Evolutionary conservation across 1,139 yeast genomes (phyloP).

Genomic region (Diutina catenulata): DNA sequence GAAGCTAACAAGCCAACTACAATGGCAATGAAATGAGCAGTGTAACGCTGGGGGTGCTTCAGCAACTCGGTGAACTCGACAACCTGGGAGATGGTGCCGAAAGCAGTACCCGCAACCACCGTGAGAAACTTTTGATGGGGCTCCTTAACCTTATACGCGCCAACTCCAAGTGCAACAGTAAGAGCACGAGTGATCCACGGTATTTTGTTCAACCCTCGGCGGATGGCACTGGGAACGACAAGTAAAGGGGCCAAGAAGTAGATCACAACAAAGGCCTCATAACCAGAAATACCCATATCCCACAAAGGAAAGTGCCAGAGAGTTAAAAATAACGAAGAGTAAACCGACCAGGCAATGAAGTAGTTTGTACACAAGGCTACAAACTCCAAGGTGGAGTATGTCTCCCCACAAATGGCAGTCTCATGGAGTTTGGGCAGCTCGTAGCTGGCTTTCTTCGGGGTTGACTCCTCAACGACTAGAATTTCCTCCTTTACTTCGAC

Average conservation of each 20-base stretch:
- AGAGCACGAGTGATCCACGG: constrained; percentile 43
- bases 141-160: constrained; percentile 52
- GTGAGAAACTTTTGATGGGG: constrained; percentile 62
- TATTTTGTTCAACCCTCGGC: constrained; percentile 21
- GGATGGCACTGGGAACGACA: constrained; percentile 41
- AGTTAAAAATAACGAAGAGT: constrained; percentile 71
- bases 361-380: constrained; percentile 41
- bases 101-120: constrained; percentile 55
- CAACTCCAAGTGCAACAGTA: constrained; percentile 60
- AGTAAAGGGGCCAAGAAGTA: constrained; percentile 48
- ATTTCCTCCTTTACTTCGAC: too few relatives aligned
- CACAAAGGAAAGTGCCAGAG: constrained; percentile 97
- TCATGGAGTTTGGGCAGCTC: too few relatives aligned
- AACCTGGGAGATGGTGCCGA: constrained; percentile 52
- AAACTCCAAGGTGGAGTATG: constrained; percentile 28
- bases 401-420: too few relatives aligned
- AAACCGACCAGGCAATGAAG: constrained; percentile 72
- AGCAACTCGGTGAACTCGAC: constrained; percentile 41
- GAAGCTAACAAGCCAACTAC: constrained; percentile 64
- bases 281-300: constrained; percentile 97
- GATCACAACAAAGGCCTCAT: constrained; percentile 56
- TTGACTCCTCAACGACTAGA: too few relatives aligned
- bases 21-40: constrained; percentile 50
- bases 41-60: constrained; percentile 28
- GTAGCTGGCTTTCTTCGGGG: too few relatives aligned